phyloP scores from a whole-genome alignment of 352 stramenopile species.

The Paralagenidium karlingii region DNA sequence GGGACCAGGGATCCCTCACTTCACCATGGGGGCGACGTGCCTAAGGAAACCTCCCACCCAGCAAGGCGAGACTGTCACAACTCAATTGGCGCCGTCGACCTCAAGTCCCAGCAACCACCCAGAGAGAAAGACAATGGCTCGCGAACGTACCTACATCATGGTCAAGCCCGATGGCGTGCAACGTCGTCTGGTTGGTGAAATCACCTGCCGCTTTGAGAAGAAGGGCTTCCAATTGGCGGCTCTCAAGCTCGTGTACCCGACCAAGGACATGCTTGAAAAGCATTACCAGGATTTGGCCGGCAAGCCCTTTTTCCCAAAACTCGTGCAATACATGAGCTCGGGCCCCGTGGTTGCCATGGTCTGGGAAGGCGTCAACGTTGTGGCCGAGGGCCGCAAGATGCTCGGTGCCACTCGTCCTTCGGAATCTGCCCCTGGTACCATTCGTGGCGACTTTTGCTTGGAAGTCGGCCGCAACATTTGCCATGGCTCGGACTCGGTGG shows the following conservation, averaged over 20 bases:
- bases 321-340: constrained; percentile 95
- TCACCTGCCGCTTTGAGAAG: constrained; percentile 96
- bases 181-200: constrained; percentile 90
- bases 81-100: neutral
- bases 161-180: constrained; percentile 98
- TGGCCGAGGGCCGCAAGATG: constrained; percentile 92
- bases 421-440: constrained; percentile 92
- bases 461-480: constrained; percentile 91
- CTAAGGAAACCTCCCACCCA: too few species aligned
- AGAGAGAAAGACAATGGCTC: too few species aligned
- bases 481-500: constrained; percentile 95
- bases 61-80: neutral
- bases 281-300: constrained; percentile 92
- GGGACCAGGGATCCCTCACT: too few species aligned
- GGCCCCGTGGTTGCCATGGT: constrained; percentile 90
- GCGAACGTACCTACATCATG: constrained; percentile 82
- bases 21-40: too few species aligned
- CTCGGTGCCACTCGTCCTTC: constrained; percentile 95
- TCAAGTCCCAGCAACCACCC: constrained; percentile 1
- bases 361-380: constrained; percentile 91
- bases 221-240: constrained; percentile 97
- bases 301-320: constrained; percentile 89
- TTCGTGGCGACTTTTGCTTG: constrained; percentile 95
- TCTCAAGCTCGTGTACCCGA: constrained; percentile 84
- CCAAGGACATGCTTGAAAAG: constrained; percentile 68